Conservation (phyloP, 2,329 filamentous ascomycete species). For the Aspergillus brasiliensis region DNA sequence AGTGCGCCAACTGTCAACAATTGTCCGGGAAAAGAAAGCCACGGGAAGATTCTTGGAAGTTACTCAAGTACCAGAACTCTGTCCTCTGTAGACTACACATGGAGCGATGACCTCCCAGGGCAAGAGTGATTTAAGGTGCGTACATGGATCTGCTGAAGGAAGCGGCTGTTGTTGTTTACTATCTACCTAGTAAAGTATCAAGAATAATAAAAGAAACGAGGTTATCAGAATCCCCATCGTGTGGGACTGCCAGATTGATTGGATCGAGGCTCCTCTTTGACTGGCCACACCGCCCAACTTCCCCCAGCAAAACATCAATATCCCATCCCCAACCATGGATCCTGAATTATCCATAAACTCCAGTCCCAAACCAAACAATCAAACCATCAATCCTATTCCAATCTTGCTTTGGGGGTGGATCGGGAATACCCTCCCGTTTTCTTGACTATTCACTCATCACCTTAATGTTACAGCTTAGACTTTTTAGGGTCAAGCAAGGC, state of each 20-base stretch:
- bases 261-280: no score
- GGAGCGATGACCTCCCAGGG: no score
- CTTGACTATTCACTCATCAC: not conserved
- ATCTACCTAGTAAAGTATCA: no score
- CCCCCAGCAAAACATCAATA: not conserved
- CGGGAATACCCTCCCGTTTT: not conserved
- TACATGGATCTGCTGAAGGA: not conserved
- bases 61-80: no score
- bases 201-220: no score
- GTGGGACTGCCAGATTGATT: no score
- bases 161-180: slow-evolving; percentile 1
- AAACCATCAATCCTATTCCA: no score
- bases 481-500: not conserved
- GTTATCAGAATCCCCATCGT: no score
- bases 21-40: slow-evolving; percentile 4
- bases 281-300: slow-evolving; percentile 2
- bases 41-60: not conserved
- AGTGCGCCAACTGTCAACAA: slow-evolving; percentile 13
- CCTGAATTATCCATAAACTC: not conserved
- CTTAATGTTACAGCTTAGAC: not conserved
- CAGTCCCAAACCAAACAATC: no score
- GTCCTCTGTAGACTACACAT: no score
- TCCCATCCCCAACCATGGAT: slow-evolving; percentile 10
- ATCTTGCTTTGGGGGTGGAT: not conserved
- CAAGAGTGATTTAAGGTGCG: no score